phyloP scores from a whole-genome alignment of 1,284 basidiomycete species.

The Ustilago tritici region DNA sequence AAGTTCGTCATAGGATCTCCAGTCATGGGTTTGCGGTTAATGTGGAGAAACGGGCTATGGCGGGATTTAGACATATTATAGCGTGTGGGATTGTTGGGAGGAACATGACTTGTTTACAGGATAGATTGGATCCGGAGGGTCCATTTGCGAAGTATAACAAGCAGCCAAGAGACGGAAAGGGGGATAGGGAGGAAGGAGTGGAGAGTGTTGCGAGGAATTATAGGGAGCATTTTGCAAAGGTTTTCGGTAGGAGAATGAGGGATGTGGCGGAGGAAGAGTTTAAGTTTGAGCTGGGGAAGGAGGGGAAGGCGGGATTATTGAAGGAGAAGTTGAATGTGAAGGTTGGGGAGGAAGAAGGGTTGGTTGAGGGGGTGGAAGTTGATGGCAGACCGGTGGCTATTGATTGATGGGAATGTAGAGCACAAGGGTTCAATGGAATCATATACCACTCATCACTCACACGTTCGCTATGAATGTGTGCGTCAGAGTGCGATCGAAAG shows the following conservation, averaged over 20 bases:
- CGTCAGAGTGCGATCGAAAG: too few species aligned
- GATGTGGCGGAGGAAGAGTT: slow-evolving; percentile 16
- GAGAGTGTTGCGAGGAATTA: slow-evolving; percentile 23
- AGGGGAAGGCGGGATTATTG: background rate
- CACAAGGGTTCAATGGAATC: background rate
- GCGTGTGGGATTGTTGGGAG: slow-evolving; percentile 94
- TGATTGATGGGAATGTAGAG: background rate
- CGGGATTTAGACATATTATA: slow-evolving; percentile 86
- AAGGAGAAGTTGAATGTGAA: slow-evolving; percentile 6
- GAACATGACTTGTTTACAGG: slow-evolving; percentile 74
- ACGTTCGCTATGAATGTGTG: too few species aligned
- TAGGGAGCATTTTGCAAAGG: slow-evolving; percentile 20
- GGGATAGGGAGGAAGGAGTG: slow-evolving; percentile 3
- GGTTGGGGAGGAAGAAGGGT: slow-evolving; percentile 1
- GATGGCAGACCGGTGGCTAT: slow-evolving; percentile 16
- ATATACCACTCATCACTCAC: background rate
- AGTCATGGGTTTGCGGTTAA: slow-evolving; percentile 96
- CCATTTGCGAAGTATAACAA: slow-evolving; percentile 20
- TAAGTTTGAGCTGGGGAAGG: slow-evolving; percentile 7
- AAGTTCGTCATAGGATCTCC: slow-evolving; percentile 91
- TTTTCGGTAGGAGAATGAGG: slow-evolving; percentile 25
- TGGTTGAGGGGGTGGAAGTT: slow-evolving; percentile 14
- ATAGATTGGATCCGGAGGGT: slow-evolving; percentile 15
- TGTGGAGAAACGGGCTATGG: slow-evolving; percentile 79
- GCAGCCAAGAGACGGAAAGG: background rate